Evolutionary conservation across 1,139 yeast species (phyloP), one percentile per base, ranked within the genome.

Genomic region (Barnettozyma hawaiiensis): DNA sequence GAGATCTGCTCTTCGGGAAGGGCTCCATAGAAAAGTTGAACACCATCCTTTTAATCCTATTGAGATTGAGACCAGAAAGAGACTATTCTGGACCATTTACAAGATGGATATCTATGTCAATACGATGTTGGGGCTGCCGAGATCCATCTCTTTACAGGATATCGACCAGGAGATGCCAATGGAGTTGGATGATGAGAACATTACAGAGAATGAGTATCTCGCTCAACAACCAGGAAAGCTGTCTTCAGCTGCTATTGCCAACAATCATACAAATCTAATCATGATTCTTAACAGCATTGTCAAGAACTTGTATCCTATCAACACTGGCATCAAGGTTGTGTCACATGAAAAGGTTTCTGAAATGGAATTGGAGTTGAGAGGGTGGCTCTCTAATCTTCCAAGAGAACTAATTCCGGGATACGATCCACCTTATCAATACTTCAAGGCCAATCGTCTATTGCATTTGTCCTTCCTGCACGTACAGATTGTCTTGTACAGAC

Each of bases 21-120:
- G 97, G 1, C 69, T 86, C 28, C 97, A 89, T 61, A 70, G 97
- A 51, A 81, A 82, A 54, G 69, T 85, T 44, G 48, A 42, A 21
- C 71, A 77, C 24, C 76, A 73, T 56, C 76, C 73, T 1, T 77
- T 85, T 54, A 83, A 84, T 53, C 95, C 95, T 1, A 81, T 87
- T 36, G 96, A 86, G 60, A 68, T 82, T 31, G 97, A 90, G 59
- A 85, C 87, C 31, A 70, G 97, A 46, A 89, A 86, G 59, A 70
- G 97, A 49, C 66, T 89, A 28, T 89, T 89, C 58, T 89, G 86
- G 78, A 85, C 96, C 1, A 83, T 90, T 49, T 83, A 87, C 60
- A 89, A 89, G 59, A 81, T 89, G 89, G 97, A 90, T 58, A 79
- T 89, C 39, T 89, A 89, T 59, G 85, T 87, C 47, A 87, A 87